These are phyloP conservation scores for Solanum hybrid DNA, from an alignment of 305 asterid genomes.

Conservation along the genomic window DNA sequence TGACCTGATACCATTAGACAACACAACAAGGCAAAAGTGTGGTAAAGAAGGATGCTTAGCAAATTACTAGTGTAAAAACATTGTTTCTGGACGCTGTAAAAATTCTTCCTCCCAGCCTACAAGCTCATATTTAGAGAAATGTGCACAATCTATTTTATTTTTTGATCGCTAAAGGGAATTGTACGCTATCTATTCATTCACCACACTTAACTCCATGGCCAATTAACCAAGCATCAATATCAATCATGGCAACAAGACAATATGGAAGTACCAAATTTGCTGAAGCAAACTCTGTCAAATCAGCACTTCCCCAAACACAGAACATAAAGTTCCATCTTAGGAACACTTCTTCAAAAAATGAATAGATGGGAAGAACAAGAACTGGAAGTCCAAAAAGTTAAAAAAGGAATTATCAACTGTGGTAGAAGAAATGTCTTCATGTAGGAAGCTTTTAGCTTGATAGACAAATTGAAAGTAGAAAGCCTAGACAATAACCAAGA, in stretches of 20 bases:
- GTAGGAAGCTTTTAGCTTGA: background rate
- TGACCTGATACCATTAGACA: conserved; percentile 40
- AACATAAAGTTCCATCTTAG: background rate
- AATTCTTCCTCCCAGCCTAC: background rate
- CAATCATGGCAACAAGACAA: background rate
- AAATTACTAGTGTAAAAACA: background rate
- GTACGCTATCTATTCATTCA: background rate
- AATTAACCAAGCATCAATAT: background rate
- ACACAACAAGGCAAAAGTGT: background rate
- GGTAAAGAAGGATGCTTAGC: background rate
- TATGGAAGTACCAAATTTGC: background rate
- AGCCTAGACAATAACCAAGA: conserved; percentile 2
- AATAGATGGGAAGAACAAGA: background rate
- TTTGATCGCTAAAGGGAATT: background rate
- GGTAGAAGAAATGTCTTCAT: background rate
- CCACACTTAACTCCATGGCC: background rate
- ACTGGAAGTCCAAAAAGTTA: background rate
- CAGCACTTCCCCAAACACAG: background rate
- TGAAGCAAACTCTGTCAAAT: background rate
- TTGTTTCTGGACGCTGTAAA: background rate
- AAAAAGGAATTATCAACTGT: background rate
- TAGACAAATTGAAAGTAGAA: background rate
- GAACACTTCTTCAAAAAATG: background rate
- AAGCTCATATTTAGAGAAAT: background rate
- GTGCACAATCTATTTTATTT: background rate